Evolutionary conservation across 2,329 filamentous ascomycete genomes (phyloP).

Genomic region (Scorias spongiosa): DNA sequence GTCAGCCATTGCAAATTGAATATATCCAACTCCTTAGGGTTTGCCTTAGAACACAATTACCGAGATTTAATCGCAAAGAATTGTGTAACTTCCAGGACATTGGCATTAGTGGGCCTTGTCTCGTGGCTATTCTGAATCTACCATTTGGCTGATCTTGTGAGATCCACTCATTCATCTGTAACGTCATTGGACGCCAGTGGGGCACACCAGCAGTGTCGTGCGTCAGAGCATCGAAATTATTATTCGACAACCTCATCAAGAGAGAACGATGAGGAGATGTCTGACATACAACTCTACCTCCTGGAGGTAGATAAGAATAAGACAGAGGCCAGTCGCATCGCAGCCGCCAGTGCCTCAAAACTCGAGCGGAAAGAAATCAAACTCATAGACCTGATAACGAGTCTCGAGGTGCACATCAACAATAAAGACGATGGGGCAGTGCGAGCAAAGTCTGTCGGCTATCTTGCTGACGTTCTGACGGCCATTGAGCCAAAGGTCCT

Average conservation of each 20-base stretch:
- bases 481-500: slow-evolving; percentile 39
- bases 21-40: no score
- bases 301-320: slow-evolving; percentile 34
- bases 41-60: no score
- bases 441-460: slow-evolving; percentile 41
- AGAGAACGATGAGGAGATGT: slow-evolving; percentile 24
- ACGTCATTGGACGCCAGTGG: not conserved
- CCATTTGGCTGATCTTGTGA: no score
- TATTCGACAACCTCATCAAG: not conserved
- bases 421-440: slow-evolving; percentile 43
- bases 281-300: slow-evolving; percentile 37
- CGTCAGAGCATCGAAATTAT: not conserved
- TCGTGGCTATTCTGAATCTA: no score
- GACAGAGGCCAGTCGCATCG: slow-evolving; percentile 29
- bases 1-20: no score
- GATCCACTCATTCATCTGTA: not conserved
- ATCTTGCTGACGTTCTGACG: slow-evolving; percentile 35
- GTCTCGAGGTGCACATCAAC: slow-evolving; percentile 51
- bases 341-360: slow-evolving; percentile 28
- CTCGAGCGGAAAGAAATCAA: slow-evolving; percentile 45
- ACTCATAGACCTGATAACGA: slow-evolving; percentile 47
- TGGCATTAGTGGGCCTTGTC: no score
- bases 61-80: no score
- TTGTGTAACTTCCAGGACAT: no score
- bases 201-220: not conserved